phyloP scores from a whole-genome alignment of 2,329 filamentous ascomycete species.

The Leptographium galeiforme region DNA sequence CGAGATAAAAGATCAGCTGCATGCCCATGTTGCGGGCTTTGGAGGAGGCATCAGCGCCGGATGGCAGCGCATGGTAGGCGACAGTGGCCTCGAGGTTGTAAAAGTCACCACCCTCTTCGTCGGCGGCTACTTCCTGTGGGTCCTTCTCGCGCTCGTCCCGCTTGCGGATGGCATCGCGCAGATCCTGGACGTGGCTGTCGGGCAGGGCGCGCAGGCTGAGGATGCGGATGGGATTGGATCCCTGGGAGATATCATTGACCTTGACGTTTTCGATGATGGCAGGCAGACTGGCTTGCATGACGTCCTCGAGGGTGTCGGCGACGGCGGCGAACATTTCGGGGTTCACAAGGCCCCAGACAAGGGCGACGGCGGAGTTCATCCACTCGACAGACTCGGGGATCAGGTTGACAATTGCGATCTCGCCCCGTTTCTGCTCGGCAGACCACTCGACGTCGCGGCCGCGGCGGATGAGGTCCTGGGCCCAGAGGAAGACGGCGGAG shows the following conservation, averaged over 20 bases:
- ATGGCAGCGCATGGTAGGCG: conserved; percentile 79
- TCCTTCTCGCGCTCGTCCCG: conserved; percentile 73
- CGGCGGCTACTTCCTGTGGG: conserved; percentile 72
- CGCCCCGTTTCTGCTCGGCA: conserved; percentile 70
- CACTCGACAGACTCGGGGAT: conserved; percentile 90
- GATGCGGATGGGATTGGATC: conserved; percentile 78
- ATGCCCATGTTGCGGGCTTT: conserved; percentile 95
- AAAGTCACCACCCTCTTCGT: conserved; percentile 81
- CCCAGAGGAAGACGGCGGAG: conserved; percentile 77
- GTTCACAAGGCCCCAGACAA: conserved; percentile 85
- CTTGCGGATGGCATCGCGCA: conserved; percentile 69
- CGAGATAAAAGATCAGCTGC: conserved; percentile 88
- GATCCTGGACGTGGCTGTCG: conserved; percentile 64
- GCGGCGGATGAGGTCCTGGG: conserved; percentile 71
- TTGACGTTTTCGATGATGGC: conserved; percentile 87
- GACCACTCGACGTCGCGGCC: conserved; percentile 79
- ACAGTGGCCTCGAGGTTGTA: conserved; percentile 88
- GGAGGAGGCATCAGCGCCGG: conserved; percentile 53
- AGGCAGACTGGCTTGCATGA: conserved; percentile 93
- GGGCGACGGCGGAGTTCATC: conserved; percentile 79
- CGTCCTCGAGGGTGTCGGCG: conserved; percentile 86
- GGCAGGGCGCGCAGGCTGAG: conserved; percentile 77
- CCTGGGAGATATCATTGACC: conserved; percentile 89
- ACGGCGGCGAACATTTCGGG: conserved; percentile 88
- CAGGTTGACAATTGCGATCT: conserved; percentile 75